Evolutionary conservation across 1,284 basidiomycete species (phyloP).

Genomic region (Sparassis latifolia): DNA sequence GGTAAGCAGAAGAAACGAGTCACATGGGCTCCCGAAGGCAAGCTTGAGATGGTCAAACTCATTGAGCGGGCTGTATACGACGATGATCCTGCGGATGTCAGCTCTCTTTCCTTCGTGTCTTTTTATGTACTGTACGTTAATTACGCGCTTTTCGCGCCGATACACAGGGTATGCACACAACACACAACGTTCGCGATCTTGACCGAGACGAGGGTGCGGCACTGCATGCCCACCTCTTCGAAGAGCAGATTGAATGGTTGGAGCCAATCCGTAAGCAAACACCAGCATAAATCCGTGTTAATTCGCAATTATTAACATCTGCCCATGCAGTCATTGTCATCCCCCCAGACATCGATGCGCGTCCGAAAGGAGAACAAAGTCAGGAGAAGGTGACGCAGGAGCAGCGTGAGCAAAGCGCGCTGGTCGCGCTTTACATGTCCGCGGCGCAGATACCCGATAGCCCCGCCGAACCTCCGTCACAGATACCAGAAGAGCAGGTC

Average conservation of each 20-base stretch:
- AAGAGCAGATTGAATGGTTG: slow-evolving; percentile 77
- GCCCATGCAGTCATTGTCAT: slow-evolving; percentile 51
- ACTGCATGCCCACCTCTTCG: slow-evolving; percentile 71
- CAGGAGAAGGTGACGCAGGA: slow-evolving; percentile 63
- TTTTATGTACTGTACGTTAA: slow-evolving; percentile 49
- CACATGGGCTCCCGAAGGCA: slow-evolving; percentile 66
- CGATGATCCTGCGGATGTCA: slow-evolving; percentile 76
- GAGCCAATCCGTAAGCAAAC: slow-evolving; percentile 62
- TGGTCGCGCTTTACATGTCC: slow-evolving; percentile 67
- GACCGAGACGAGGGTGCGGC: slow-evolving; percentile 80
- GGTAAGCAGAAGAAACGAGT: slow-evolving; percentile 68
- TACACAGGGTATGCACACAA: slow-evolving; percentile 57
- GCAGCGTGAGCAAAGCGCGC: slow-evolving; percentile 68
- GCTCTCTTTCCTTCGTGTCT: slow-evolving; percentile 37
- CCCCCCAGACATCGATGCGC: slow-evolving; percentile 45
- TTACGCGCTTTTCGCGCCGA: slow-evolving; percentile 32
- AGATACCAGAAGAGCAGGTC: slow-evolving; percentile 60
- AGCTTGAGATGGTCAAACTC: slow-evolving; percentile 64
- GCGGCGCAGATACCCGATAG: slow-evolving; percentile 65
- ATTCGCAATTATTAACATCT: slow-evolving; percentile 14
- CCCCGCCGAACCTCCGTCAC: slow-evolving; percentile 59
- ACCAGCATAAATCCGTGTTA: background rate
- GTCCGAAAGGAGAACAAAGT: slow-evolving; percentile 56
- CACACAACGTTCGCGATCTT: slow-evolving; percentile 71
- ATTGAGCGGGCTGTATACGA: slow-evolving; percentile 82